A percentile compares a stretch with the other conserved stretches of the same genome.
These are phyloP conservation scores for Ziziphus jujuba DNA, from an alignment of 306 rosid genomes.

Conservation along the genomic window DNA sequence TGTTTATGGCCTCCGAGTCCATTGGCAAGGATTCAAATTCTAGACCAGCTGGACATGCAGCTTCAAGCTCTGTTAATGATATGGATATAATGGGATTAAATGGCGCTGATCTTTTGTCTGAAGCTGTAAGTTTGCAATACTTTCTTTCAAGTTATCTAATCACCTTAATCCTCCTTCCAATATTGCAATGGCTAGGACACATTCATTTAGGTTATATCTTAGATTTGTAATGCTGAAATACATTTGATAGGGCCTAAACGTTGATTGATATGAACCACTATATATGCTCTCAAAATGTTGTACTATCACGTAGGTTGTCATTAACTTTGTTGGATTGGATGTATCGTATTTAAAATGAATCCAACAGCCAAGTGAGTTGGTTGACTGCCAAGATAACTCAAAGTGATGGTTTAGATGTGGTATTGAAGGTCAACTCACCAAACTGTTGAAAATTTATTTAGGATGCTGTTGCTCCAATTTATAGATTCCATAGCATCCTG, in stretches of 20 bases:
- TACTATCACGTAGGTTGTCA: no score
- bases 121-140: slow-evolving; percentile 60
- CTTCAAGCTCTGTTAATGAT: slow-evolving; percentile 57
- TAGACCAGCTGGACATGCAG: slow-evolving; percentile 60
- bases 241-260: no score
- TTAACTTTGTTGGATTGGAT: not conserved
- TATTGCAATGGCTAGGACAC: not conserved
- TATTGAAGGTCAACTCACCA: not conserved
- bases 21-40: slow-evolving; percentile 55
- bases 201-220: not conserved
- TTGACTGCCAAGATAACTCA: not conserved
- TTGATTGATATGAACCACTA: no score
- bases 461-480: no score
- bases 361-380: not conserved
- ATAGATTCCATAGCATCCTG: no score
- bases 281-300: not conserved
- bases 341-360: not conserved
- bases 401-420: not conserved
- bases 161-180: not conserved
- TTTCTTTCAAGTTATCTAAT: slow-evolving; percentile 2
- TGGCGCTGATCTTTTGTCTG: slow-evolving; percentile 82
- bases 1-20: slow-evolving; percentile 57
- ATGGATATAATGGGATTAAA: slow-evolving; percentile 57
- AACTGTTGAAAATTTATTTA: not conserved
- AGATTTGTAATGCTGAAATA: no score